A percentile compares a stretch with the other conserved stretches of the same genome.
Conservation (phyloP, 768 basidiomycete genomes). For the Paxillus involutus region DNA sequence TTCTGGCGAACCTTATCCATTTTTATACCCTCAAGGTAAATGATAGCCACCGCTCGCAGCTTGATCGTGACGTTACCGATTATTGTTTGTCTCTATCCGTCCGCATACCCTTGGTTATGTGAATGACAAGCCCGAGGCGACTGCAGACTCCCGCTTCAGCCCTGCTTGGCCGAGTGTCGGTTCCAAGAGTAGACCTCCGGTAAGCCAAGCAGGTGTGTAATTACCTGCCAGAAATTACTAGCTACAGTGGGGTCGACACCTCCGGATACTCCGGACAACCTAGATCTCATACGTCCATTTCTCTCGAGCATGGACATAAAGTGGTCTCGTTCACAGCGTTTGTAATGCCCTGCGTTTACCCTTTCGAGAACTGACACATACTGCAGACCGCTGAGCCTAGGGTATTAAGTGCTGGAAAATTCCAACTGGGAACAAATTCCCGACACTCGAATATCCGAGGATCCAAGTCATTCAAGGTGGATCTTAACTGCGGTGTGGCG, state of each 20-base stretch:
- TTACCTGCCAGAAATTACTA: neutral
- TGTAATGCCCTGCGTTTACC: neutral
- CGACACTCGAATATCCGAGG: neutral
- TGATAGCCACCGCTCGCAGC: neutral
- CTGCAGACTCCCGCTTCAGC: no score
- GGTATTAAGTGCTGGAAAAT: no score
- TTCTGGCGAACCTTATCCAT: slow-evolving; percentile 2
- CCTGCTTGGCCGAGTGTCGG: no score
- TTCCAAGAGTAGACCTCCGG: no score
- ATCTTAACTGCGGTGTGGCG: neutral
- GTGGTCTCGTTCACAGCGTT: neutral
- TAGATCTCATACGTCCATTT: neutral
- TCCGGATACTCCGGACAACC: neutral
- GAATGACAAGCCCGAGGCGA: no score
- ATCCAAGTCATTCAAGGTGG: neutral
- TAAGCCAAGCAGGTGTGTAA: no score
- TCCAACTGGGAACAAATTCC: no score
- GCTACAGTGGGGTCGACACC: neutral
- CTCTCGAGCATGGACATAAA: neutral
- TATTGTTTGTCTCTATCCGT: neutral
- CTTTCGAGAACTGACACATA: neutral
- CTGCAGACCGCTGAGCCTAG: no score
- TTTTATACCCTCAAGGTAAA: neutral
- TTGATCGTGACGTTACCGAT: neutral
- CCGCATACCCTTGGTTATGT: no score